These are phyloP conservation scores for Tylopilus sp. DNA, from an alignment of 768 basidiomycete genomes.

Conservation along the genomic window DNA sequence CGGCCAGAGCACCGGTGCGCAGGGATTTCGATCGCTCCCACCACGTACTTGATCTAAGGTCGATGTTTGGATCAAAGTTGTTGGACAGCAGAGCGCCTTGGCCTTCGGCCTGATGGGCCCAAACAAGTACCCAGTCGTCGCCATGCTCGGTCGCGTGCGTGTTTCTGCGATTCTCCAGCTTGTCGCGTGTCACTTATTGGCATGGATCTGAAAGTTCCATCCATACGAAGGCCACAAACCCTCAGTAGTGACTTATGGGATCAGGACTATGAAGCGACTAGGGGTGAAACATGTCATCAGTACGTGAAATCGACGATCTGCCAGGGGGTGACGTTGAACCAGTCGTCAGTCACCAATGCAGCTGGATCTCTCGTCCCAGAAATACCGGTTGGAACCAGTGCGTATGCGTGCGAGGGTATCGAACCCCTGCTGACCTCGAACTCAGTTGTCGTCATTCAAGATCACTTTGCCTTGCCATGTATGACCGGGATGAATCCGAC, in stretches of 20 bases:
- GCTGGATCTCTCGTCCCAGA: constrained; percentile 74
- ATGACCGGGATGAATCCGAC: constrained; percentile 76
- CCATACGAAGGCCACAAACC: constrained; percentile 81
- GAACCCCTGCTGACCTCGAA: constrained; percentile 6
- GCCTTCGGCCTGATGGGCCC: constrained; percentile 77
- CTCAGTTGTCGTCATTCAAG: constrained; percentile 77
- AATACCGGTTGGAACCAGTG: constrained; percentile 79
- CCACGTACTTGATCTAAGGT: not conserved
- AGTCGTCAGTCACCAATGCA: constrained; percentile 75
- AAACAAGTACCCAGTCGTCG: constrained; percentile 74
- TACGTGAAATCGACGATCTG: constrained; percentile 34
- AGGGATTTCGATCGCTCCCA: not conserved
- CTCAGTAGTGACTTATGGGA: constrained; percentile 69
- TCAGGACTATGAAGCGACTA: constrained; percentile 72
- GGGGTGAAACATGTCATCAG: constrained; percentile 76
- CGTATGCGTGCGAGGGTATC: constrained; percentile 20
- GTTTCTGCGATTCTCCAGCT: not conserved
- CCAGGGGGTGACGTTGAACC: not conserved
- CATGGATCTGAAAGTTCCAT: constrained; percentile 56
- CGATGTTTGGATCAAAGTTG: constrained; percentile 42
- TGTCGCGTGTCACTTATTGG: constrained; percentile 1
- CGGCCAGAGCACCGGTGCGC: constrained; percentile 68
- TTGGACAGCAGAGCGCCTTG: constrained; percentile 76
- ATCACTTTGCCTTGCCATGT: constrained; percentile 81
- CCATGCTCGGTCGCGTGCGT: constrained; percentile 82